Percentiles rank a stretch among this genome's conserved stretches.
Conservation (phyloP, 2,329 filamentous ascomycete genomes). For the Blastomyces parvus region DNA sequence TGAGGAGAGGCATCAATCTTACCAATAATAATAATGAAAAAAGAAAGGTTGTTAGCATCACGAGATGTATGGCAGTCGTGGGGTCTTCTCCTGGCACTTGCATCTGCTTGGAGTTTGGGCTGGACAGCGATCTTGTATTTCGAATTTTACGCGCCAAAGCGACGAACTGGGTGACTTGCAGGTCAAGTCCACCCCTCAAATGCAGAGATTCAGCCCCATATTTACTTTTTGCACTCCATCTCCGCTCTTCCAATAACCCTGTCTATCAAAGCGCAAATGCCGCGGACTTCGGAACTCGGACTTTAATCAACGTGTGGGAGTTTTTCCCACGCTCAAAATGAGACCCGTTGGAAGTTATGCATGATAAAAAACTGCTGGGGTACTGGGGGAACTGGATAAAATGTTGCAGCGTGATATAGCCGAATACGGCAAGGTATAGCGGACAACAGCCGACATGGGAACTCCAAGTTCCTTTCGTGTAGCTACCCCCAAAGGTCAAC, state of each 20-base stretch:
- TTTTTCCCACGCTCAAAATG: no score
- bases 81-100: not conserved
- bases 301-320: not conserved
- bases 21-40: not conserved
- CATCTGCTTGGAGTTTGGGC: not conserved
- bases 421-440: not conserved
- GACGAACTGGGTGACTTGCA: not conserved
- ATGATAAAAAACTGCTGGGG: not conserved
- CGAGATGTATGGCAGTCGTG: not conserved
- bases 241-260: not conserved
- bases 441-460: not conserved
- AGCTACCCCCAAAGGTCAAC: not conserved
- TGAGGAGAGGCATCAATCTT: no score
- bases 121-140: not conserved
- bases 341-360: not conserved
- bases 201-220: not conserved
- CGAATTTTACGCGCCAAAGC: not conserved
- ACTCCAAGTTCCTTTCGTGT: not conserved
- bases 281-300: not conserved
- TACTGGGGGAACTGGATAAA: not conserved
- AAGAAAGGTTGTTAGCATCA: not conserved
- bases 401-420: not conserved
- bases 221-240: not conserved
- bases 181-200: not conserved
- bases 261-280: not conserved